phyloP scores from a whole-genome alignment of 2,329 filamentous ascomycete genomes.

The Trichoderma pleuroti region DNA sequence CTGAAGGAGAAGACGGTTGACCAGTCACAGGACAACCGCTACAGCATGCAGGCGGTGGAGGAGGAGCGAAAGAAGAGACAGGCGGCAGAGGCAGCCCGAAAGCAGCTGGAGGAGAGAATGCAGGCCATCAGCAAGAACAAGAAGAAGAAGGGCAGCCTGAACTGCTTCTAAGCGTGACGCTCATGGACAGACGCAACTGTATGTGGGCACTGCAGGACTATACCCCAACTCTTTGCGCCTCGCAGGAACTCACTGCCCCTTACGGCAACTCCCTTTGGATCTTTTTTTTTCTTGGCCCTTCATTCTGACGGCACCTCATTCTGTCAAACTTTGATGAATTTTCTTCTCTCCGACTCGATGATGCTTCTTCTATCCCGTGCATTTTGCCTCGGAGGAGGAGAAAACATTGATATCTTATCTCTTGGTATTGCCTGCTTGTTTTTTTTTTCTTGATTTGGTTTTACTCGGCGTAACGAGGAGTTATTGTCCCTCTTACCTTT shows the following conservation, averaged over 20 bases:
- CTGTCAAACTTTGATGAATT: conserved; percentile 19
- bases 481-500: conserved; percentile 24
- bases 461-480: conserved; percentile 32
- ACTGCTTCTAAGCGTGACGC: conserved; percentile 73
- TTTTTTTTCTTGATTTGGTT: conserved; percentile 17
- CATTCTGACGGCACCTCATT: background rate
- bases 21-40: conserved; percentile 53
- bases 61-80: conserved; percentile 92
- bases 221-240: conserved; percentile 19
- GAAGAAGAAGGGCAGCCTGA: conserved; percentile 93
- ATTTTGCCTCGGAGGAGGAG: background rate
- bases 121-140: conserved; percentile 83
- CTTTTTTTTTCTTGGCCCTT: background rate
- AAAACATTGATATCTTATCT: background rate
- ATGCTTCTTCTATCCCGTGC: background rate
- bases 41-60: conserved; percentile 84
- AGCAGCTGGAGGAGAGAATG: conserved; percentile 92
- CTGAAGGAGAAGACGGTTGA: conserved; percentile 52
- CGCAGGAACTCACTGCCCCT: background rate
- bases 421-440: conserved; percentile 1
- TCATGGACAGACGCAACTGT: background rate
- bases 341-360: background rate
- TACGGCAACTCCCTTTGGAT: background rate
- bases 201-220: conserved; percentile 16
- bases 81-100: conserved; percentile 83